These are phyloP conservation scores for Aspergillus cavernicola DNA, from an alignment of 495 filamentous ascomycete species.

Conservation along the genomic window DNA sequence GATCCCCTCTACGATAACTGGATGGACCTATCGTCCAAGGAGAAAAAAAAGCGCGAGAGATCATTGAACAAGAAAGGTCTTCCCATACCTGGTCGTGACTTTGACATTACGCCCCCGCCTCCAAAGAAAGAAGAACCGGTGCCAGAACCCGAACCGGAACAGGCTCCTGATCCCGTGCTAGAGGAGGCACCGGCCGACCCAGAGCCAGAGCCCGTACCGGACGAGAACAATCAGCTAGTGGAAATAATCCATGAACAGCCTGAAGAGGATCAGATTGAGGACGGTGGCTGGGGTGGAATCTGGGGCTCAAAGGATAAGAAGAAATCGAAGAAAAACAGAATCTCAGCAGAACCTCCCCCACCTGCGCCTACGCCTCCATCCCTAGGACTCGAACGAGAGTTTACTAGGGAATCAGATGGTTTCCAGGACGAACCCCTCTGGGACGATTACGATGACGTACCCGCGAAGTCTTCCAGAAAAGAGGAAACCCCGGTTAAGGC, in stretches of 20 bases:
- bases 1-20: slow-evolving; percentile 39
- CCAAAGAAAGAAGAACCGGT: slow-evolving; percentile 13
- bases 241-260: slow-evolving; percentile 21
- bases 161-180: slow-evolving; percentile 16
- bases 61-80: slow-evolving; percentile 31
- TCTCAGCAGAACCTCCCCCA: slow-evolving; percentile 44
- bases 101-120: slow-evolving; percentile 24
- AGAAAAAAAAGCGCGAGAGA: slow-evolving; percentile 40
- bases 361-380: slow-evolving; percentile 50
- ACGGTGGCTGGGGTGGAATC: slow-evolving; percentile 32
- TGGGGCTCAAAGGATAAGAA: slow-evolving; percentile 45
- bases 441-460: slow-evolving; percentile 35
- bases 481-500: slow-evolving; percentile 32
- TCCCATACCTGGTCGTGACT: slow-evolving; percentile 36
- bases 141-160: slow-evolving; percentile 20
- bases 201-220: slow-evolving; percentile 16
- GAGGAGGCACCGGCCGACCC: slow-evolving; percentile 7
- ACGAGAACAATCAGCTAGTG: slow-evolving; percentile 13
- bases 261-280: slow-evolving; percentile 25
- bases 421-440: slow-evolving; percentile 33
- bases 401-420: slow-evolving; percentile 22
- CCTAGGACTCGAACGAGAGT: slow-evolving; percentile 44
- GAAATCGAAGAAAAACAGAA: slow-evolving; percentile 39
- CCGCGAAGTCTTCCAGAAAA: slow-evolving; percentile 37
- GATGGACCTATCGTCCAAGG: slow-evolving; percentile 33